Conservation (phyloP, 306 rosid genomes). For the Adenanthera pavonina region DNA sequence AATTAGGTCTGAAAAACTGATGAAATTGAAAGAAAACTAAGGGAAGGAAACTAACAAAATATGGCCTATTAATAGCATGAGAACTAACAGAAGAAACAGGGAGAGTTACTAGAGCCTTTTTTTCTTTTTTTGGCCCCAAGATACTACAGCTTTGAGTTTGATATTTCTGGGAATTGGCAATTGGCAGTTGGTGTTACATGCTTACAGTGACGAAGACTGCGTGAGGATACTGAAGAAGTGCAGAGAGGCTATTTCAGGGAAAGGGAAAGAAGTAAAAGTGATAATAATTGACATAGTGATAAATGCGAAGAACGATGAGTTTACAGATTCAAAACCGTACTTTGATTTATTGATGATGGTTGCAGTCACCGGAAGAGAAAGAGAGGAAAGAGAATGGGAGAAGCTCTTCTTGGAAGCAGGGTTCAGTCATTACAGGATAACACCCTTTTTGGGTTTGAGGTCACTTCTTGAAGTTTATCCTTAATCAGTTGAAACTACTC, state of each 20-base stretch:
- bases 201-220: constrained; percentile 2
- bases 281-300: constrained; percentile 18
- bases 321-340: background rate
- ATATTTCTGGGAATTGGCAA: background rate
- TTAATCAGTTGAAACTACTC: background rate
- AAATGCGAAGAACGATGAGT: background rate
- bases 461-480: constrained; percentile 55
- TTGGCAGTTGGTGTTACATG: constrained; percentile 11
- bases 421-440: constrained; percentile 41
- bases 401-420: constrained; percentile 50
- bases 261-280: constrained; percentile 10
- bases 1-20: background rate
- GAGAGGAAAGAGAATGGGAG: constrained; percentile 14
- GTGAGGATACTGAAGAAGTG: background rate
- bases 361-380: background rate
- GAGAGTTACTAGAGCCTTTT: too few relatives aligned
- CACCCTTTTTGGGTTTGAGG: constrained; percentile 39
- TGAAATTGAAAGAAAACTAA: background rate
- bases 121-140: too few relatives aligned
- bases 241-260: constrained; percentile 10
- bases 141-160: background rate
- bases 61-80: background rate
- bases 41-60: too few relatives aligned
- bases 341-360: constrained; percentile 17
- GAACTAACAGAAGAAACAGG: too few relatives aligned